These are phyloP conservation scores for Fusarium caatingaense DNA, from an alignment of 2,329 filamentous ascomycete genomes.

Conservation along the genomic window DNA sequence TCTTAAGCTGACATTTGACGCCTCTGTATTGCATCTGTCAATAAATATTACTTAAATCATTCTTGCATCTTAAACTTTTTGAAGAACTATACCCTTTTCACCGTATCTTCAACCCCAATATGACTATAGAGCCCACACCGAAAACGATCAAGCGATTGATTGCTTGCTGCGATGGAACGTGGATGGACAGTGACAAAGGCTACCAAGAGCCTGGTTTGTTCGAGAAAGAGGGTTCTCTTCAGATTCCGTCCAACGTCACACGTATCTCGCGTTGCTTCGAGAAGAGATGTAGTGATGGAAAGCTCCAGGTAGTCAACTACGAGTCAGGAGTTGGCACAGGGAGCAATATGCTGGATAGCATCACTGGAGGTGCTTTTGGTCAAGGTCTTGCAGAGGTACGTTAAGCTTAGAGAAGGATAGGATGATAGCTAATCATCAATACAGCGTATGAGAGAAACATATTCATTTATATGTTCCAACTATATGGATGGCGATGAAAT, in stretches of 20 bases:
- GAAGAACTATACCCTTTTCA: background rate
- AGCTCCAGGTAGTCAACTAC: conserved; percentile 69
- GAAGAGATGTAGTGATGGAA: conserved; percentile 61
- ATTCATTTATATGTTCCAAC: conserved; percentile 71
- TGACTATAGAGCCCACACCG: conserved; percentile 9
- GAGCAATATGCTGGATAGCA: conserved; percentile 59
- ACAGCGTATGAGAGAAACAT: conserved; percentile 69
- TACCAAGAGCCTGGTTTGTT: conserved; percentile 55
- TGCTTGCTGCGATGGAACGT: conserved; percentile 65
- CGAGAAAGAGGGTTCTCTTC: conserved; percentile 55
- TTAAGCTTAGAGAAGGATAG: background rate
- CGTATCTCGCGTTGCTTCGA: conserved; percentile 69
- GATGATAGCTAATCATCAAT: conserved; percentile 4
- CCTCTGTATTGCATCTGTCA: conserved; percentile 9
- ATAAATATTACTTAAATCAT: background rate
- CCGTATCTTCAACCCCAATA: background rate
- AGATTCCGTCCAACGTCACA: conserved; percentile 70
- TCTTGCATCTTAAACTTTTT: background rate
- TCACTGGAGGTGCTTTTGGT: conserved; percentile 67
- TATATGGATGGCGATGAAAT: conserved; percentile 69
- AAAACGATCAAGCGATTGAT: conserved; percentile 58
- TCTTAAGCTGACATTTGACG: conserved; percentile 16
- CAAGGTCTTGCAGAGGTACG: conserved; percentile 64
- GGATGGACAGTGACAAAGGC: conserved; percentile 65
- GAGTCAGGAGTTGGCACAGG: conserved; percentile 70